Evolutionary conservation across 495 filamentous ascomycete species (phyloP), one percentile per base, ranked within the genome.

Genomic region (Friedmanniomyces simplex): DNA sequence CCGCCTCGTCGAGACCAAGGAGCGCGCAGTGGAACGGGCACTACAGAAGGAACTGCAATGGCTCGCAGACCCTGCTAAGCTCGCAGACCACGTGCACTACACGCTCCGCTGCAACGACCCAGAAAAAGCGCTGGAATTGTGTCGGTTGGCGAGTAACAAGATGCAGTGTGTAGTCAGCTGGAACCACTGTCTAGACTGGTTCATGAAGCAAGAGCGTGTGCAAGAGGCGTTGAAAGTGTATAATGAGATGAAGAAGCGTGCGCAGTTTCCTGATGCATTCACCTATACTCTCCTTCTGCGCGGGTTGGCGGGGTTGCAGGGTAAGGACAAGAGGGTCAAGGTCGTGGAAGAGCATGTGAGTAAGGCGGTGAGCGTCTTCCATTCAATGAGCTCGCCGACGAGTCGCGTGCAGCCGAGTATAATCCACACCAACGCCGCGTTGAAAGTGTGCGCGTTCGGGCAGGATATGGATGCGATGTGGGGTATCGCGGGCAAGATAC

Each of bases 191-290:
- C 80, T 96, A 49, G 79, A 87, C 41, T 82, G 86, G 66, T 76
- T 80, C 52, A 71, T 95, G 72, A 72, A 77, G 14, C 70, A 78
- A 22, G 74, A 76, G 8, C 73, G 72, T 20, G 70, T 88, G 21
- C 71, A 79, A 58, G 72, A 69, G 20, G 89, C 87, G 16, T 66
- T 90, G 43, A 87, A 85, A 69, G 76, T 86, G 1, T 96, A 82
- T 72, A 95, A 96, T 69, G 89, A 96, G 86, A 98, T 98, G 93
- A 98, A 97, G 72, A 97, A 96, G 72, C 78, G 88, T 18, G 82
- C 74, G 32, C 82, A 87, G 55, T 71, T 71, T 25, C 93, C 93
- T 0, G 88, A 88, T 66, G 71, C 79, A 1, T 74, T 78, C 54
- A 95, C 91, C 0, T 96, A 85, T 67, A 91, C 87, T 1, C 83